A percentile compares a stretch with the other conserved stretches of the same genome.
These are phyloP conservation scores for Fusarium mexicanum DNA, from an alignment of 2,329 filamentous ascomycete genomes.

Conservation along the genomic window DNA sequence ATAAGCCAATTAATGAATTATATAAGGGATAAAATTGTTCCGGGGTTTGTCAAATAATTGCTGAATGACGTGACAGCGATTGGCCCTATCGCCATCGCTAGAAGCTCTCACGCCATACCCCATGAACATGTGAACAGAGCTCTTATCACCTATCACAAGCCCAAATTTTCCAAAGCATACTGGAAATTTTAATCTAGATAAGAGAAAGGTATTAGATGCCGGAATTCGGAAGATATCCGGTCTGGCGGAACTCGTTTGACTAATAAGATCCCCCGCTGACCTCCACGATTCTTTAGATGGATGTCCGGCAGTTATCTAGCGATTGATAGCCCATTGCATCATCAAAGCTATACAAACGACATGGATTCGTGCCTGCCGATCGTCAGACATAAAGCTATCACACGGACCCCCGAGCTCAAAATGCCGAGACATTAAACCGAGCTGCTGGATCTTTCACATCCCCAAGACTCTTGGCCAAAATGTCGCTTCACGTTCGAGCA, in stretches of 20 bases:
- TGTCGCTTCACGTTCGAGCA: background rate
- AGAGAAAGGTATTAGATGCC: background rate
- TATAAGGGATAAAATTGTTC: background rate
- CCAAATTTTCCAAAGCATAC: too few relatives aligned
- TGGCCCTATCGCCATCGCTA: background rate
- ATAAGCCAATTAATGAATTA: fast-evolving
- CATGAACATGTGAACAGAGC: background rate
- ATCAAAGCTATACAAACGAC: slow-evolving; percentile 7
- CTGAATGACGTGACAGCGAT: background rate
- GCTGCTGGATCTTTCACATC: background rate
- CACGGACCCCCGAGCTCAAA: background rate
- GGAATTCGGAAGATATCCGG: background rate
- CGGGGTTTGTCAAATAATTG: background rate
- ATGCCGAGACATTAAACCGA: background rate
- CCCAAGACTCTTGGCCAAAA: background rate
- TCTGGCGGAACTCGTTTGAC: background rate
- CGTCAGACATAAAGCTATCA: background rate
- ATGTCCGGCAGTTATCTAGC: background rate
- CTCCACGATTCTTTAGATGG: background rate
- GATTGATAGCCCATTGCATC: background rate
- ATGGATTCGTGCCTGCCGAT: background rate
- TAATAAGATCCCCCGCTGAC: background rate
- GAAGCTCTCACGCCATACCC: background rate
- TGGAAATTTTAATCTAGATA: background rate
- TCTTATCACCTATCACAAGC: background rate